These are phyloP conservation scores for Coemansia sp. DNA, from an alignment of 371 early-diverging fungal genomes.

Conservation along the genomic window DNA sequence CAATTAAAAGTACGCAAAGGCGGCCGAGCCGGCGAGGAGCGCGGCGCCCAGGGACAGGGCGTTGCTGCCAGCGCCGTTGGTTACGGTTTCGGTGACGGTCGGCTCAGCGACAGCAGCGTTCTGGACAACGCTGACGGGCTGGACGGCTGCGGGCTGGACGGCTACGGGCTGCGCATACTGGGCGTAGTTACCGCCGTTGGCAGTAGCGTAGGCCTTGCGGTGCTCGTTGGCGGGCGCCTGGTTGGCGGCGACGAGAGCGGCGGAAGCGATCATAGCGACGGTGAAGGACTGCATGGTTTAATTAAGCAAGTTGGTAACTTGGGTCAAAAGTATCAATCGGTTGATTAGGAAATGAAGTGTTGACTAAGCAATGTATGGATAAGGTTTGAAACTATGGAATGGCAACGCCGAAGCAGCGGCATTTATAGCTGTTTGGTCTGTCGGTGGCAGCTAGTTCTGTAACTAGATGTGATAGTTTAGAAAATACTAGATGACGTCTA, in stretches of 20 bases:
- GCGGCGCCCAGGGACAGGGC: conserved; percentile 36
- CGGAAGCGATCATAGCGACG: conserved; percentile 38
- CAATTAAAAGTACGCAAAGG: conserved; percentile 34
- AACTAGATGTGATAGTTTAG: not conserved
- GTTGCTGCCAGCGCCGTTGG: conserved; percentile 35
- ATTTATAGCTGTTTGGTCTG: not conserved
- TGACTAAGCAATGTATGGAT: conserved; percentile 5
- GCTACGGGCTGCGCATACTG: too few species aligned
- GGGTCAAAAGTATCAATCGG: not conserved
- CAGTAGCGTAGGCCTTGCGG: conserved; percentile 37
- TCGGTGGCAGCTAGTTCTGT: not conserved
- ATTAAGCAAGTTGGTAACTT: not conserved
- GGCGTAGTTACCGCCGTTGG: conserved; percentile 12
- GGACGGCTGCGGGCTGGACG: conserved; percentile 23
- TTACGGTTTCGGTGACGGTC: conserved; percentile 40
- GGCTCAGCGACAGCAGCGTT: conserved; percentile 31
- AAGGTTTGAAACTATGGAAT: not conserved
- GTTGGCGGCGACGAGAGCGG: conserved; percentile 37
- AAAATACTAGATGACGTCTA: too few species aligned
- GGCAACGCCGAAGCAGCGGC: not conserved
- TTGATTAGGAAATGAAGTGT: not conserved
- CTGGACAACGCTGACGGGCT: conserved; percentile 35
- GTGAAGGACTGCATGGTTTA: conserved; percentile 38
- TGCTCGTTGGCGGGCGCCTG: conserved; percentile 15
- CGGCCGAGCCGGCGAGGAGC: conserved; percentile 32